Base-by-base conservation (phyloP, 202 grass and related monocot species). In the Panicum virgatum region DNA sequence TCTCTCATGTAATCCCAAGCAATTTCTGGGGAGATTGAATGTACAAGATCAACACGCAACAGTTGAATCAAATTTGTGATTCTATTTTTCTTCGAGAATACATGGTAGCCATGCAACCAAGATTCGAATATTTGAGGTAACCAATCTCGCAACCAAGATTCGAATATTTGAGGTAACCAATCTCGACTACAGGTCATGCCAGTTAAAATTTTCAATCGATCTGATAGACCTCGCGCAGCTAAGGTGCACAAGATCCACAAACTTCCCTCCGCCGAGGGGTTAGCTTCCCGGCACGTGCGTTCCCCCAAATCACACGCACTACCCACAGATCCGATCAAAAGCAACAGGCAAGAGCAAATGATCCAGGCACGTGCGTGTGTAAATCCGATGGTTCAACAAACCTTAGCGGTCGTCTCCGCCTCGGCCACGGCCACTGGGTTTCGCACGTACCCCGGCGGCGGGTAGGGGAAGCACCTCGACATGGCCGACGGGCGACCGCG, bases 401-500 rank as follows among this genome's bases (percentile, higher is more conserved):
- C 93, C 93, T 96, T 96, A 89, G 83, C 86, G 88, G 93, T 80
- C 69, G 84, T 72, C 87, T 91, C 83, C 80, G 66, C 80, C 84
- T 82, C 75, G 77, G 88, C 80, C 86, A 79, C 75, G 62, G 86
- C 90, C 88, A 73, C 93, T 29, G 83, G 80, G 62, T 83, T 90
- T 64, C 80, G 84, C 84, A 90, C 86, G 88, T 93, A 96, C 26
- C 76, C 84, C 62, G 83, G 93, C 80, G 93, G 90, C 74, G 93
- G 93, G 82, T 87, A 96, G 62, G 88, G 90, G 88, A 93, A 85
- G 88, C 93, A 96, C 88, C 93, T 90, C 85, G 93, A 96, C 93
- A 96, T 96, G 74, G 82, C 47, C 73, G 79, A 58, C 27, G 80
- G 75, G 62, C 42, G 42, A 53, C 73, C 39, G 80, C 69, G 69